Conservation (phyloP, 495 filamentous ascomycete genomes). For the Penicillium egyptiacum region DNA sequence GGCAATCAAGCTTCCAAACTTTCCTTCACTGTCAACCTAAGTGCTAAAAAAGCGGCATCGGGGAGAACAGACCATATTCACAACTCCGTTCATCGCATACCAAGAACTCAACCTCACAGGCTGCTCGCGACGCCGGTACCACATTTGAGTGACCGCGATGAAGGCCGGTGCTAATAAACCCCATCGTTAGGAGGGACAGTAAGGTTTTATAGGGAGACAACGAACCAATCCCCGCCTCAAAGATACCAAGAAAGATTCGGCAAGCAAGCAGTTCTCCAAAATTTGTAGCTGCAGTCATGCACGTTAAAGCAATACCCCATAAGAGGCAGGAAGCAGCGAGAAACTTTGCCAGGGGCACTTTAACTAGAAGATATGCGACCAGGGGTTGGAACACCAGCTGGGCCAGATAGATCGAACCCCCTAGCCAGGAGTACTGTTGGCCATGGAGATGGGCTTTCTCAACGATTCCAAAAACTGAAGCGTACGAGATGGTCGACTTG, state of each 20-base stretch:
- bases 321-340: conserved; percentile 56
- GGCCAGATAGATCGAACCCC: conserved; percentile 49
- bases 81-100: conserved; percentile 61
- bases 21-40: background rate
- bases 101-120: conserved; percentile 57
- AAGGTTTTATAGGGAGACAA: background rate
- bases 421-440: conserved; percentile 55
- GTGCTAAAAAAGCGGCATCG: background rate
- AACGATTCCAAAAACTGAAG: conserved; percentile 50
- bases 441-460: conserved; percentile 46
- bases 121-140: conserved; percentile 61
- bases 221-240: conserved; percentile 54
- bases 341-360: conserved; percentile 49
- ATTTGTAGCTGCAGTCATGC: conserved; percentile 55
- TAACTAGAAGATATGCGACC: conserved; percentile 41
- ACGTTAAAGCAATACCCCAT: conserved; percentile 58
- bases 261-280: conserved; percentile 57
- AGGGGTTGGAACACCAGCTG: conserved; percentile 50
- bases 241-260: conserved; percentile 62
- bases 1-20: conserved; percentile 51
- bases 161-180: conserved; percentile 53
- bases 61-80: conserved; percentile 48
- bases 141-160: conserved; percentile 62
- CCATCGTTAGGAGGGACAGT: background rate
- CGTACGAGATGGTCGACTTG: conserved; percentile 58